Evolutionary conservation across 2,329 filamentous ascomycete genomes (phyloP).

Genomic region (Canariomyces notabilis): DNA sequence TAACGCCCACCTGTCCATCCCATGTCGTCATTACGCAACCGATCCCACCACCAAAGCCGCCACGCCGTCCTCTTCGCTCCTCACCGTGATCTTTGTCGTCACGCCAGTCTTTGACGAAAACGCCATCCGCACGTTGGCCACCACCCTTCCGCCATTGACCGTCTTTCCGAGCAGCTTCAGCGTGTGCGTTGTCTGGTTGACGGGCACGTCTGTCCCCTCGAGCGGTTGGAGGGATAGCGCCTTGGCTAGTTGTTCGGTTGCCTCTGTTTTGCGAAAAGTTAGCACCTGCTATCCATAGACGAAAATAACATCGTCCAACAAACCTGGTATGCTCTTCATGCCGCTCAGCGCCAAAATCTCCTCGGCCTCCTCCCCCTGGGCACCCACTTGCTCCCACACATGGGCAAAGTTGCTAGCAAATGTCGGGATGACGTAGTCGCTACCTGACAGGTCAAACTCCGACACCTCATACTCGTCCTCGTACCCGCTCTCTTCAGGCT

Average conservation of each 20-base stretch:
- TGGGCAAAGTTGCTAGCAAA: constrained; percentile 95
- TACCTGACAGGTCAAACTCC: constrained; percentile 83
- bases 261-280: constrained; percentile 52
- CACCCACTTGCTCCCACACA: constrained; percentile 89
- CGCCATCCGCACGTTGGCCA: constrained; percentile 85
- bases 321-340: constrained; percentile 89
- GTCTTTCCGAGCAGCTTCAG: constrained; percentile 97
- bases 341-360: constrained; percentile 86
- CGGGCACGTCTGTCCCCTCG: constrained; percentile 86
- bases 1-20: constrained; percentile 21
- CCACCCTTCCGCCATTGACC: constrained; percentile 81
- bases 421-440: constrained; percentile 88
- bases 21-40: constrained; percentile 59
- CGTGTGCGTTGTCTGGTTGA: constrained; percentile 85
- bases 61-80: constrained; percentile 89
- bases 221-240: constrained; percentile 86
- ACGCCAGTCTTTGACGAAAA: constrained; percentile 89
- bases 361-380: constrained; percentile 81
- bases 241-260: constrained; percentile 84
- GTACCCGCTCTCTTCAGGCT: constrained; percentile 87
- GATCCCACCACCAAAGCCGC: constrained; percentile 79
- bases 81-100: constrained; percentile 89
- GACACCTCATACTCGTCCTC: constrained; percentile 98
- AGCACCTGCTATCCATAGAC: background rate
- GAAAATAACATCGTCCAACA: constrained; percentile 32